phyloP scores from a whole-genome alignment of 2,329 filamentous ascomycete genomes.

The Fonsecaea multimorphosa region DNA sequence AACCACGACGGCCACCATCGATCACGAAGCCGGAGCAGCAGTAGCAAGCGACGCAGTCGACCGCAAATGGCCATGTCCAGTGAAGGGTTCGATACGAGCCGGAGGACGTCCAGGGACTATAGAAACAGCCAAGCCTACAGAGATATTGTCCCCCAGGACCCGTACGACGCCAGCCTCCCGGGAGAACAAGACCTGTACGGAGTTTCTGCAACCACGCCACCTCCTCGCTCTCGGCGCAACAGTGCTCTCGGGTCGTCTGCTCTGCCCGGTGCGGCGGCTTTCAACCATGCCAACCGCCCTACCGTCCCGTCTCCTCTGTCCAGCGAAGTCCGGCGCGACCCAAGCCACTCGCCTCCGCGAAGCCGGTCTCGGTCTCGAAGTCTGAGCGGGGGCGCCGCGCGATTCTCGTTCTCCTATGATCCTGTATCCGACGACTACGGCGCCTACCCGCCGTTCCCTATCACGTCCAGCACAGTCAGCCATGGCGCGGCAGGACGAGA shows the following conservation, averaged over 20 bases:
- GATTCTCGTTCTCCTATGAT: conserved; percentile 10
- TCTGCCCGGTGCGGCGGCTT: conserved; percentile 18
- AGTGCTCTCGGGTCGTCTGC: conserved; percentile 27
- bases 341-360: background rate
- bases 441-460: conserved; percentile 3
- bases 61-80: background rate
- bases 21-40: conserved; percentile 26
- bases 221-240: conserved; percentile 27
- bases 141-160: conserved; percentile 11
- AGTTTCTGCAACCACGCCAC: conserved; percentile 17
- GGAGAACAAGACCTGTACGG: conserved; percentile 5
- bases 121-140: conserved; percentile 16
- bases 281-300: conserved; percentile 29
- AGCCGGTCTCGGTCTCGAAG: conserved; percentile 14
- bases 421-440: conserved; percentile 7
- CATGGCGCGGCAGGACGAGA: background rate
- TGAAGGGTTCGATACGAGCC: conserved; percentile 8
- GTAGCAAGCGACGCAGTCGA: conserved; percentile 13
- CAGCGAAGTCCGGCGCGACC: conserved; percentile 29
- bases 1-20: conserved; percentile 21
- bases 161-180: background rate
- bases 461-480: background rate
- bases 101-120: conserved; percentile 11
- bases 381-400: conserved; percentile 13
- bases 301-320: conserved; percentile 31